These are phyloP conservation scores for Didymella segeticola DNA, from an alignment of 2,329 filamentous ascomycete genomes.

Conservation along the genomic window DNA sequence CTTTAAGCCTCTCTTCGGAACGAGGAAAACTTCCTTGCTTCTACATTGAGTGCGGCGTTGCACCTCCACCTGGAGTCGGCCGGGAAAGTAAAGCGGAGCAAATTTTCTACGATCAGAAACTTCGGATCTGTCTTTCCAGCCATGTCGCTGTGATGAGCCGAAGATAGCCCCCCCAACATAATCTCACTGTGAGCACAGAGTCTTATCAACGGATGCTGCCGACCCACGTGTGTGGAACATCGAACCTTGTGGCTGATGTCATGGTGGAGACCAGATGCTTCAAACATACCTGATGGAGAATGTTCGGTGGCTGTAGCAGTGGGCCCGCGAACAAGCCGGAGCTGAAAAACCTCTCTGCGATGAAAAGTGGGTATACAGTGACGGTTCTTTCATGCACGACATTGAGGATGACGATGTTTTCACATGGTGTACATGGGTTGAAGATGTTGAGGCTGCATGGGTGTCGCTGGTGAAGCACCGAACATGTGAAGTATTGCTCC, in stretches of 20 bases:
- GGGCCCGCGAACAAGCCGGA: constrained; percentile 21
- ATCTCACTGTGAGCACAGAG: constrained; percentile 7
- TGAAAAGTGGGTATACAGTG: constrained; percentile 12
- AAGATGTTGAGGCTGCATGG: constrained; percentile 16
- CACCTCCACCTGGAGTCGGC: constrained; percentile 14
- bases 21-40: background rate
- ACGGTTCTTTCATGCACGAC: constrained; percentile 16
- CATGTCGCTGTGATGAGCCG: constrained; percentile 6
- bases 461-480: constrained; percentile 11
- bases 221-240: constrained; percentile 15
- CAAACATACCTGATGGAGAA: constrained; percentile 9
- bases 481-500: constrained; percentile 6
- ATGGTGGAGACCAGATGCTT: constrained; percentile 6
- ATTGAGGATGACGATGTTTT: constrained; percentile 12
- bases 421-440: background rate
- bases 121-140: constrained; percentile 3
- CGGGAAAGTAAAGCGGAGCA: constrained; percentile 16
- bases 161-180: constrained; percentile 14
- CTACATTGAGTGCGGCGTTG: constrained; percentile 5
- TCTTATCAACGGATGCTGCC: constrained; percentile 15
- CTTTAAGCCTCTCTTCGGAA: background rate
- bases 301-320: constrained; percentile 1
- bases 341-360: constrained; percentile 18
- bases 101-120: constrained; percentile 11
- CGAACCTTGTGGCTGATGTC: constrained; percentile 7